phyloP scores from a whole-genome alignment of 116 monocot species.

The Papilionanthe hybrid region DNA sequence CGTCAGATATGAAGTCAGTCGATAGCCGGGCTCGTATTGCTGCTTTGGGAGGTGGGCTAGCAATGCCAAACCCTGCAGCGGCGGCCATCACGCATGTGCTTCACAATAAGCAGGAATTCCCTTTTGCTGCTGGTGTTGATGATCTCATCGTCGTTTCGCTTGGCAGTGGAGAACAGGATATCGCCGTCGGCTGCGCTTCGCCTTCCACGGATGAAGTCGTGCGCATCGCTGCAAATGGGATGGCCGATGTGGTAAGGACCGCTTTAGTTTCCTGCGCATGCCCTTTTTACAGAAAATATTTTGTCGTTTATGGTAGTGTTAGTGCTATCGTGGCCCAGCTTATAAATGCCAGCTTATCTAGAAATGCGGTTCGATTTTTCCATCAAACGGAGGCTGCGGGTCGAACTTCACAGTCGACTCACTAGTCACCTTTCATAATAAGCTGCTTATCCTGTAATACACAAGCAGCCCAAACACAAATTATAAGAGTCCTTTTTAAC shows the following conservation, averaged over 20 bases:
- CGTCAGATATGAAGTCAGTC: constrained; percentile 22
- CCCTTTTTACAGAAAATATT: neutral
- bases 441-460: too few relatives aligned
- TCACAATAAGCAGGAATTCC: constrained; percentile 62
- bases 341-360: too few relatives aligned
- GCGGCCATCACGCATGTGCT: constrained; percentile 60
- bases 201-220: constrained; percentile 10
- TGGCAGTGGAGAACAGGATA: constrained; percentile 18
- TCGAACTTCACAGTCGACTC: too few relatives aligned
- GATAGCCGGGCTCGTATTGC: constrained; percentile 31
- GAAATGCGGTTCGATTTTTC: too few relatives aligned
- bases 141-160: constrained; percentile 48
- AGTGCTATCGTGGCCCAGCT: too few relatives aligned
- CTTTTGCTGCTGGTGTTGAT: constrained; percentile 36
- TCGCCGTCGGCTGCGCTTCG: neutral
- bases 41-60: constrained; percentile 43
- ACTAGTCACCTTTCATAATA: too few relatives aligned
- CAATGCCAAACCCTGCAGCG: constrained; percentile 49
- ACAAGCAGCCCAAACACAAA: too few relatives aligned
- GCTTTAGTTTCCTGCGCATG: neutral
- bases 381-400: too few relatives aligned
- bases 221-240: constrained; percentile 8
- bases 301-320: too few relatives aligned
- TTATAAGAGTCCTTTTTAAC: too few relatives aligned
- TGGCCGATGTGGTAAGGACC: constrained; percentile 52